phyloP scores from a whole-genome alignment of 768 basidiomycete species.

The Termitomyces sp. region DNA sequence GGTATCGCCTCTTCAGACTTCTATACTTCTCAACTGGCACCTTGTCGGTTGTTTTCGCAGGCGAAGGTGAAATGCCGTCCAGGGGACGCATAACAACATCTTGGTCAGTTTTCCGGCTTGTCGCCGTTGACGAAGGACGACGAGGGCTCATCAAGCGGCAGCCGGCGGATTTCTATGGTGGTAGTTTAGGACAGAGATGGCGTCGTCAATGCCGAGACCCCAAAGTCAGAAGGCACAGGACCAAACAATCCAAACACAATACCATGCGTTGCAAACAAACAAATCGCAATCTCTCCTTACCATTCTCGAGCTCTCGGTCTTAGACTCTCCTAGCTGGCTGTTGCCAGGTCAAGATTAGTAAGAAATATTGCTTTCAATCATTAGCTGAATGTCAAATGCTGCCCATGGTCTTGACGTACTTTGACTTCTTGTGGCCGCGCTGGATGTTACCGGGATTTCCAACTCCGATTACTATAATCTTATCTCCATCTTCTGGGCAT shows the following conservation, averaged over 20 bases:
- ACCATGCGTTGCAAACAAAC: slow-evolving; percentile 35
- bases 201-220: slow-evolving; percentile 22
- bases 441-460: background rate
- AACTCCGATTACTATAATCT: background rate
- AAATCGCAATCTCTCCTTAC: background rate
- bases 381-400: background rate
- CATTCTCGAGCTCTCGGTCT: background rate
- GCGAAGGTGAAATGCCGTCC: slow-evolving; percentile 29
- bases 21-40: slow-evolving; percentile 58
- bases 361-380: background rate
- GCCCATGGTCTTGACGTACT: background rate
- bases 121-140: slow-evolving; percentile 20
- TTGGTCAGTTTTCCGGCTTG: slow-evolving; percentile 38
- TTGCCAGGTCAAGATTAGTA: background rate
- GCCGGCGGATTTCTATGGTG: slow-evolving; percentile 15
- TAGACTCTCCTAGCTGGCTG: background rate
- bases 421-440: background rate
- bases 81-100: slow-evolving; percentile 50
- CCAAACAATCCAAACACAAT: slow-evolving; percentile 36
- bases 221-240: slow-evolving; percentile 26
- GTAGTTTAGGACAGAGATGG: slow-evolving; percentile 24
- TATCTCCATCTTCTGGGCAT: background rate
- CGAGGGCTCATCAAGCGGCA: slow-evolving; percentile 19
- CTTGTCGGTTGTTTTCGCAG: slow-evolving; percentile 30
- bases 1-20: slow-evolving; percentile 59